A percentile compares a stretch with the other conserved stretches of the same genome.
These are phyloP conservation scores for Magnaporthiopsis incrustans DNA, from an alignment of 2,329 filamentous ascomycete species.

Conservation along the genomic window DNA sequence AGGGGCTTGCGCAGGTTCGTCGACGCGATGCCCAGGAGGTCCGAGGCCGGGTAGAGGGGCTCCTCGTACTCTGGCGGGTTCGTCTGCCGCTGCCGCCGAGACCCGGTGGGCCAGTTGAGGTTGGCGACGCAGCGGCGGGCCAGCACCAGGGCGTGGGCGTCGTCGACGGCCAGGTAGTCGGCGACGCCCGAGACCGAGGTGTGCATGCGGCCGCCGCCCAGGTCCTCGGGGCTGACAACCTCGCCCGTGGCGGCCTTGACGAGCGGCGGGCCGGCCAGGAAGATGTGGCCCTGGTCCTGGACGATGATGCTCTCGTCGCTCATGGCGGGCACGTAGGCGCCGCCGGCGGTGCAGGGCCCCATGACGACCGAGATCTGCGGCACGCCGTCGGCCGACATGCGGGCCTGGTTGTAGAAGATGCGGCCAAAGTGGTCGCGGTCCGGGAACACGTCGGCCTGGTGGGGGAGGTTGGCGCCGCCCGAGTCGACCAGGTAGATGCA, in stretches of 20 bases:
- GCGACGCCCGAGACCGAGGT: slow-evolving; percentile 87
- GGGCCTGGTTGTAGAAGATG: slow-evolving; percentile 96
- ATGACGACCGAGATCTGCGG: slow-evolving; percentile 94
- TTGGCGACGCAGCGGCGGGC: slow-evolving; percentile 79
- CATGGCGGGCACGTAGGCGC: slow-evolving; percentile 95
- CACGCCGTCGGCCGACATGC: slow-evolving; percentile 83
- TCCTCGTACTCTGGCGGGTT: slow-evolving; percentile 47
- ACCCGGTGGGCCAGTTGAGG: slow-evolving; percentile 66
- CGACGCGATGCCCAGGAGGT: slow-evolving; percentile 81
- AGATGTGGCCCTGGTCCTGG: slow-evolving; percentile 91
- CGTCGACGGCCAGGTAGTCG: slow-evolving; percentile 90
- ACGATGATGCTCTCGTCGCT: slow-evolving; percentile 89
- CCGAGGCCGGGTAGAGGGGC: slow-evolving; percentile 69
- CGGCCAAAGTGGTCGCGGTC: slow-evolving; percentile 92
- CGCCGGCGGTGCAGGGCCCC: slow-evolving; percentile 93
- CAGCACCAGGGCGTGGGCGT: slow-evolving; percentile 82
- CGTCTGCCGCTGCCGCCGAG: slow-evolving; percentile 21
- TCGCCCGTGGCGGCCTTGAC: slow-evolving; percentile 96
- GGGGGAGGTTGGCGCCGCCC: slow-evolving; percentile 87
- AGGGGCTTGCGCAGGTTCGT: slow-evolving; percentile 84
- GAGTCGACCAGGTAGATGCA: slow-evolving; percentile 97
- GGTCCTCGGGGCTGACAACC: slow-evolving; percentile 79
- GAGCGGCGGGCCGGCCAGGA: slow-evolving; percentile 85
- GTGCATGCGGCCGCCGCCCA: slow-evolving; percentile 86
- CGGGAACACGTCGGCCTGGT: slow-evolving; percentile 93